Conservation (phyloP, 1,284 basidiomycete genomes). For the Sporisorium iseilematis-ciliati region DNA sequence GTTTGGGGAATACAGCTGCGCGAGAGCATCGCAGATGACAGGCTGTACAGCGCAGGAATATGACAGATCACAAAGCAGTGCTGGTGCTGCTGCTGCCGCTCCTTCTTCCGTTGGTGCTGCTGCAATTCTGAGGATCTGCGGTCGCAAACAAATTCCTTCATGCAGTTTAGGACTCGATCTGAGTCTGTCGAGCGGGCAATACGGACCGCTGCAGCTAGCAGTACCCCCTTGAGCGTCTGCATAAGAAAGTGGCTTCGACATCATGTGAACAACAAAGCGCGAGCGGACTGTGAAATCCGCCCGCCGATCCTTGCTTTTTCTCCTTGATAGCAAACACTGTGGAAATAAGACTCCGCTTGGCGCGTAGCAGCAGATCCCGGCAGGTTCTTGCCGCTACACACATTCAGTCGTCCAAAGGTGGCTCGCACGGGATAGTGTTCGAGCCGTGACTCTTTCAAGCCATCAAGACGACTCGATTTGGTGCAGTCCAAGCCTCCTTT, state of each 20-base stretch:
- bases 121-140: slow-evolving; percentile 6
- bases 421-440: not conserved
- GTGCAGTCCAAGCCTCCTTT: no score
- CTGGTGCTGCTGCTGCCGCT: slow-evolving; percentile 1
- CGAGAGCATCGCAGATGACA: not conserved
- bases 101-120: not conserved
- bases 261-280: not conserved
- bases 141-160: not conserved
- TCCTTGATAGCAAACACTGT: not conserved
- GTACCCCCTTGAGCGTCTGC: no score
- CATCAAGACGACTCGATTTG: not conserved
- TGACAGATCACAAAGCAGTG: slow-evolving; percentile 12
- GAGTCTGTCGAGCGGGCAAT: not conserved
- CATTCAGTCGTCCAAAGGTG: not conserved
- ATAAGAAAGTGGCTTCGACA: no score
- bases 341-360: not conserved
- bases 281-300: not conserved
- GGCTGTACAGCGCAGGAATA: not conserved
- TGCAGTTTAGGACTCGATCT: slow-evolving; percentile 1
- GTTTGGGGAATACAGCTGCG: not conserved
- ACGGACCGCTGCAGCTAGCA: slow-evolving; percentile 6
- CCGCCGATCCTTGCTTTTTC: not conserved
- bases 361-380: not conserved
- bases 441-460: not conserved
- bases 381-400: not conserved